These are phyloP conservation scores for Austroboletus festivus DNA, from an alignment of 768 basidiomycete genomes.

Conservation along the genomic window DNA sequence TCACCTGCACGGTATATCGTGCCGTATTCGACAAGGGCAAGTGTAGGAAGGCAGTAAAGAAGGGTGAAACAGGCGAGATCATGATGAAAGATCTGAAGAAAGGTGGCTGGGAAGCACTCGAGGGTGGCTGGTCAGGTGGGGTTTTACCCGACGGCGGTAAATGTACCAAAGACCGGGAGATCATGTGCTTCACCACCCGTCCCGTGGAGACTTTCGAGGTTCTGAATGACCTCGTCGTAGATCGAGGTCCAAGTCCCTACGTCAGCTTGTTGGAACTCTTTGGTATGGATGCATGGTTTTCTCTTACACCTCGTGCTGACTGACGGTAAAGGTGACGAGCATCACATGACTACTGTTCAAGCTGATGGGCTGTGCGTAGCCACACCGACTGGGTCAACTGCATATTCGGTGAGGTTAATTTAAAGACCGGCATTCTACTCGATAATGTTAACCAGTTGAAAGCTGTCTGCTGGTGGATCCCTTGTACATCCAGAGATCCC, in stretches of 20 bases:
- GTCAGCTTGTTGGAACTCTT: constrained; percentile 95
- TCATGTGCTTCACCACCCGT: constrained; percentile 95
- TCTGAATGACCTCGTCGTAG: constrained; percentile 95
- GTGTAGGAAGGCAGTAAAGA: constrained; percentile 81
- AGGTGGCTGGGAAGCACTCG: constrained; percentile 94
- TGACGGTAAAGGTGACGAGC: constrained; percentile 78
- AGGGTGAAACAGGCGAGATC: constrained; percentile 92
- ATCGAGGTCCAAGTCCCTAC: constrained; percentile 96
- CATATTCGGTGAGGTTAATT: constrained; percentile 74
- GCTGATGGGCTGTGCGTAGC: constrained; percentile 93
- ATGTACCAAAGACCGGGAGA: constrained; percentile 83
- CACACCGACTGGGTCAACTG: constrained; percentile 97
- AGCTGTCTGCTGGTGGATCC: constrained; percentile 95
- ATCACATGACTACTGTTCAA: constrained; percentile 99
- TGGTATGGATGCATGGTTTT: constrained; percentile 51
- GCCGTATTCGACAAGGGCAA: constrained; percentile 74
- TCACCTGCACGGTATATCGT: constrained; percentile 97
- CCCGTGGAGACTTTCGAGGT: constrained; percentile 96
- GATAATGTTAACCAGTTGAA: constrained; percentile 11
- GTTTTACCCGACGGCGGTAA: constrained; percentile 43
- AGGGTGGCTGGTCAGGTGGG: constrained; percentile 64
- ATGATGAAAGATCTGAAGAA: constrained; percentile 91
- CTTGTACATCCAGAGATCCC: constrained; percentile 98
- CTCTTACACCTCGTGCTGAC: constrained; percentile 4
- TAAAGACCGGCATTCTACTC: background rate